Base-by-base conservation (phyloP, 106 monocot species). In the Dendrobium chrysotoxum region DNA sequence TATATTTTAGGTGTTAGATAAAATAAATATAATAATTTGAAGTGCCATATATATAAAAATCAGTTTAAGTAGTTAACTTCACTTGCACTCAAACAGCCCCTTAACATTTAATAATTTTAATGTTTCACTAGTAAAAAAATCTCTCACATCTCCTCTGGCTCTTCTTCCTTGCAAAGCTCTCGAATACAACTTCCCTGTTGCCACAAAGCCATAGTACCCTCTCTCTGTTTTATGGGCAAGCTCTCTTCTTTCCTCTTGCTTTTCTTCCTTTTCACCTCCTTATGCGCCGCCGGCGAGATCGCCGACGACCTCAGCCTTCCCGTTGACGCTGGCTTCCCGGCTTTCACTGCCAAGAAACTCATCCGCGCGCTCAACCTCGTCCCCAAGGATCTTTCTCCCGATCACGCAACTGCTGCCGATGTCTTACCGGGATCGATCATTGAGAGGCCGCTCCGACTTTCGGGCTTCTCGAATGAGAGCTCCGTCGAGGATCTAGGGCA, bases 281-380 rank as follows among this genome's bases (percentile, higher is more conserved):
- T 20, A 26, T 15, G 28, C 80, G n/a, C 26, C 7, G 65, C 80
- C 80, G 58, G 11, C 28, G 20, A 15, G 26, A 54, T 78, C 45
- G 77, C 78, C 28, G 53, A 75, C 17, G 55, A 54, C 18, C 41
- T 57, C 5, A 41, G n/a, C 25, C 79, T 93, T 45, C 85, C 83
- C 0, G 45, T 53, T 35, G 50, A 57, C 28, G 39, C 79, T 66
- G 80, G 5, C 28, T 85, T 90, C 81, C 85, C 95, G 2, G 6
- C 80, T 3, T n/a, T 67, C 28, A 77, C 74, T 46, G 87, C 95
- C 7, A 81, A 95, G 81, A 75, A 75, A 79, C 80, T 95, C 16
- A 95, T 95, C 81, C 81, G 87, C 11, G 83, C 87, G 7, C 88
- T 95, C 40, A 95, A 95, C 74, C 86, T 95, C 53, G 57, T 82